A percentile compares a stretch with the other conserved stretches of the same genome.
Evolutionary conservation across 2,329 filamentous ascomycete genomes (phyloP).

Genomic region (Bipolaris sorokiniana): DNA sequence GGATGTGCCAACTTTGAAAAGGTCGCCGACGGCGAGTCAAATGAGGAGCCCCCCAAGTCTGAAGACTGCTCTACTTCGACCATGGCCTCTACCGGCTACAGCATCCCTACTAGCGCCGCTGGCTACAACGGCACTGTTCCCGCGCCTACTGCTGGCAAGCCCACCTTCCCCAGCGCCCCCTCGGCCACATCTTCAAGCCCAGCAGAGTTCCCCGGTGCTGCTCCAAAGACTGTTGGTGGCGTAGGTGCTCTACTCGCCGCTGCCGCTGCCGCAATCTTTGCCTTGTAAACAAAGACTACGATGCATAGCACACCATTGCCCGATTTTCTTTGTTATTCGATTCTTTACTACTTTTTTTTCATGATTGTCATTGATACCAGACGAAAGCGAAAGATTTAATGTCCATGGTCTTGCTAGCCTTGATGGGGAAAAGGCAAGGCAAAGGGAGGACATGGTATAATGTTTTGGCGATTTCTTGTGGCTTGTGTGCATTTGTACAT

Average conservation of each 20-base stretch:
- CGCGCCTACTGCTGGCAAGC: conserved; percentile 25
- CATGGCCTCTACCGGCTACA: conserved; percentile 4
- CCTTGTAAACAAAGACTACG: conserved; percentile 28
- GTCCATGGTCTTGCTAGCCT: not conserved
- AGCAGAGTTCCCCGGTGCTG: conserved; percentile 28
- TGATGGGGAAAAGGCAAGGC: not conserved
- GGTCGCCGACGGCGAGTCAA: conserved; percentile 63
- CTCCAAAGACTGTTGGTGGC: conserved; percentile 28
- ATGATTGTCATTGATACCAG: conserved; percentile 29
- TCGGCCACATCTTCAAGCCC: conserved; percentile 6
- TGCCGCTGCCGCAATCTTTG: conserved; percentile 31
- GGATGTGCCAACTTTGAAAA: conserved; percentile 63
- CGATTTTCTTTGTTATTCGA: conserved; percentile 17
- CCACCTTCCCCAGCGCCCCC: conserved; percentile 21
- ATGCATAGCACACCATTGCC: conserved; percentile 6
- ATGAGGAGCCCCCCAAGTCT: not conserved
- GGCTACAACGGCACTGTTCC: conserved; percentile 22
- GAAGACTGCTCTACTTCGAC: not conserved
- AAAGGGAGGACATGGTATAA: not conserved
- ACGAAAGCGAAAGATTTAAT: conserved; percentile 7
- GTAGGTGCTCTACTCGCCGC: conserved; percentile 27
- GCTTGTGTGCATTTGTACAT: conserved; percentile 7
- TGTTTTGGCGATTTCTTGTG: conserved; percentile 2
- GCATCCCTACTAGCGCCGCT: conserved; percentile 11
- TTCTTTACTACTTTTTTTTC: not conserved